These are phyloP conservation scores for Talaromyces verruculosus DNA, from an alignment of 2,329 filamentous ascomycete genomes.

Conservation along the genomic window DNA sequence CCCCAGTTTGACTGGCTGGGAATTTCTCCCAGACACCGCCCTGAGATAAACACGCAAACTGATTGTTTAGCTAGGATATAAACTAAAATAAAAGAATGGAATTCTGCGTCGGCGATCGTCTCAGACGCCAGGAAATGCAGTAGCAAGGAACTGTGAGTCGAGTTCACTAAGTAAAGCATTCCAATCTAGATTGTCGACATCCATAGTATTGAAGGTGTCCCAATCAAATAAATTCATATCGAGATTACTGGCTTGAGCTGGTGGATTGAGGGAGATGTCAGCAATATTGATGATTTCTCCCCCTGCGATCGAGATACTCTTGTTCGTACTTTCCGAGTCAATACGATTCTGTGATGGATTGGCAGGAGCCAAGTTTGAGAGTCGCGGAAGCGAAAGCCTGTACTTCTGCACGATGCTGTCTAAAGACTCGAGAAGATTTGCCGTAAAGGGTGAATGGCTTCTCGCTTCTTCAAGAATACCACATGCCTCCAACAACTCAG, in stretches of 20 bases:
- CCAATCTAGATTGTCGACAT: constrained; percentile 25
- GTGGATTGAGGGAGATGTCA: neutral
- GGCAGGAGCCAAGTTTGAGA: neutral
- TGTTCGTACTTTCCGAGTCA: neutral
- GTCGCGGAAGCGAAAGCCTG: constrained; percentile 21
- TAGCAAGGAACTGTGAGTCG: constrained; percentile 21
- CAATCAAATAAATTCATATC: constrained; percentile 26
- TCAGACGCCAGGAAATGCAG: constrained; percentile 1
- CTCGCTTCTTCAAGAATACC: constrained; percentile 36
- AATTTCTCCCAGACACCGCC: no score
- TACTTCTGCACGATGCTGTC: constrained; percentile 31
- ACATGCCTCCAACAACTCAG: constrained; percentile 36
- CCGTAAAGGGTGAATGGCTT: constrained; percentile 31
- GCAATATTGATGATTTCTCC: neutral
- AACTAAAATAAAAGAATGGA: no score
- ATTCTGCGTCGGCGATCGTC: neutral
- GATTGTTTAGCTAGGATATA: no score
- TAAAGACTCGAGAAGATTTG: constrained; percentile 35
- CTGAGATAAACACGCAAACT: no score
- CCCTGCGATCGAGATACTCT: no score
- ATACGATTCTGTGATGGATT: neutral
- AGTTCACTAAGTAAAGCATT: constrained; percentile 25
- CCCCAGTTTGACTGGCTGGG: no score
- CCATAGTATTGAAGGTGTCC: constrained; percentile 27
- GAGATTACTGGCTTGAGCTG: constrained; percentile 12